Base-by-base conservation (phyloP, 768 basidiomycete genomes). In the Chiua virens region DNA sequence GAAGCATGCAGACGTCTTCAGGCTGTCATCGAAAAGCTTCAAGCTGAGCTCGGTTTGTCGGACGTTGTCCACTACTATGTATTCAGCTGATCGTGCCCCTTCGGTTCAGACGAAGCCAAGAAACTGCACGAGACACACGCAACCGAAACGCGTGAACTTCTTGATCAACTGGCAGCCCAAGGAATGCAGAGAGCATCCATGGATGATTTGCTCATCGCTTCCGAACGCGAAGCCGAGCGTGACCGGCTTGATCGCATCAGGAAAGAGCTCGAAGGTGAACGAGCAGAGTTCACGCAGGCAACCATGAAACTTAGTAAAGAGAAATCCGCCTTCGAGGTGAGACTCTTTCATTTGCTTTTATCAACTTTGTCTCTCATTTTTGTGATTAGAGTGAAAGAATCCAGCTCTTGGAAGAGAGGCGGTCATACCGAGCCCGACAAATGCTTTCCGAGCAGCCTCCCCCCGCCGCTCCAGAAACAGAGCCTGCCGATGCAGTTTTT, bases 341-440 rank as follows among this genome's bases (percentile, higher is more conserved):
- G 50, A 51, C 49, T 27, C n/a, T 0, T 39, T 34, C n/a, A 49
- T 37, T 14, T 47, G 14, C 43, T 44, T 47, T 28, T 15, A 22
- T 23, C 20, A n/a, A 23, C 17, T n/a, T 23, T 20, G 14, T 39
- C 39, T 38, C 51, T 53, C 35, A 61, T 37, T 35, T 28, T 30
- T 23, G 30, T 22, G 40, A 36, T 45, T 57, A 90, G 88, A 79
- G 78, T 10, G 85, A 88, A 60, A 77, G 80, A 20, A 61, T 81
- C 23, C 76, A 75, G 48, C 75, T 89, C 37, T 39, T 79, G 42
- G 86, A 89, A 55, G 88, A 90, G 64, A 86, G 81, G 60, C 78
- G 85, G n/a, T 71, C 77, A n/a, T 89, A 85, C 87, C 77, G 85
- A 50, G 79, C 82, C 1, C 76, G 85, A 42, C 72, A 71, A 63